Percentiles rank a stretch among this genome's conserved stretches.
Conservation (phyloP, 192 early-diverging fungal genomes). For the Gamsiella multidivaricata region DNA sequence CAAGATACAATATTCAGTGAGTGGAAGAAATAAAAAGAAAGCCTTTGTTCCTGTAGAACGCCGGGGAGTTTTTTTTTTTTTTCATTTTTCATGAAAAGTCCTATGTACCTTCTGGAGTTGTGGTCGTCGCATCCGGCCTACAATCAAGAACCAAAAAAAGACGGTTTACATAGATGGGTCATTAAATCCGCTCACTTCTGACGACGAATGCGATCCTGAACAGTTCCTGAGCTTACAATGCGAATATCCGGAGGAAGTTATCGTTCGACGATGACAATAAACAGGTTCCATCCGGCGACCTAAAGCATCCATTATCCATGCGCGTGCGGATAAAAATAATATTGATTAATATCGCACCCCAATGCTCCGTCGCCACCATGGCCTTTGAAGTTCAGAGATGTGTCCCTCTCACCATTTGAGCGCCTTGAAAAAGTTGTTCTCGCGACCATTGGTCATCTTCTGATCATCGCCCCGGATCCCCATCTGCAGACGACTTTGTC, state of each 20-base stretch:
- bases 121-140: slow-evolving; percentile 26
- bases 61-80: neutral
- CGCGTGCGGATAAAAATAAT: neutral
- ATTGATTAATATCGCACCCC: too few species aligned
- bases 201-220: neutral
- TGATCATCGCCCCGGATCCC: slow-evolving; percentile 21
- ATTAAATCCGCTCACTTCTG: neutral
- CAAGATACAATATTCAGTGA: too few species aligned
- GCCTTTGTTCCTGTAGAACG: neutral
- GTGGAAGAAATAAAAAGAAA: slow-evolving; percentile 13
- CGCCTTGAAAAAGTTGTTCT: slow-evolving; percentile 71
- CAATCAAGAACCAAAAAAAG: too few species aligned
- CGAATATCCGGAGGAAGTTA: slow-evolving; percentile 66
- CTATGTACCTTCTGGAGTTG: slow-evolving; percentile 24
- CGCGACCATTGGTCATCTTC: slow-evolving; percentile 49
- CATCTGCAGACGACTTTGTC: slow-evolving; percentile 24
- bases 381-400: neutral
- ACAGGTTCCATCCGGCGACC: slow-evolving; percentile 78
- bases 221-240: slow-evolving; percentile 54
- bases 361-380: too few species aligned
- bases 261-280: slow-evolving; percentile 73
- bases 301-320: too few species aligned
- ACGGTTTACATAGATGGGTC: too few species aligned
- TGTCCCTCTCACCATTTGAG: slow-evolving; percentile 63
- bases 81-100: neutral